Conservation (phyloP, 495 filamentous ascomycete species). For the Xylaria castorea region DNA sequence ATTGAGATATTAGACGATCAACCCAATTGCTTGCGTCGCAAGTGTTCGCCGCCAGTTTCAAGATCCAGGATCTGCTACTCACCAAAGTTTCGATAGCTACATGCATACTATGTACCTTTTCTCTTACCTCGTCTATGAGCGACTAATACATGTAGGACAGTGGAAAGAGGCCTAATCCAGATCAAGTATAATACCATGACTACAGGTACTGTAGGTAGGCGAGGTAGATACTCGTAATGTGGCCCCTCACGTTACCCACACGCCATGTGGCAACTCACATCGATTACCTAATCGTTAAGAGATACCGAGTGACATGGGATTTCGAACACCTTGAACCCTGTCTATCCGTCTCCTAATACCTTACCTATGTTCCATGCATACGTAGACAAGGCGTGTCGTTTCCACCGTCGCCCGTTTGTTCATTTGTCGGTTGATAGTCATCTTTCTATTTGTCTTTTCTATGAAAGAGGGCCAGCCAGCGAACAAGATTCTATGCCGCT, state of each 20-base stretch:
- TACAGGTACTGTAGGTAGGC: background rate
- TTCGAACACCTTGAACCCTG: conserved; percentile 7
- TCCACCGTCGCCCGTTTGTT: background rate
- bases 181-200: background rate
- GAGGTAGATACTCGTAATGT: background rate
- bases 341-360: background rate
- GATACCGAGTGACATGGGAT: conserved; percentile 1
- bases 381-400: conserved; percentile 12
- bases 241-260: conserved; percentile 12
- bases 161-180: no score
- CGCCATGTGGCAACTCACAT: background rate
- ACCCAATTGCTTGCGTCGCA: background rate
- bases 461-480: background rate
- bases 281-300: conserved; percentile 10
- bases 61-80: background rate
- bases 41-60: background rate
- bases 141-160: background rate
- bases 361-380: background rate
- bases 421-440: background rate
- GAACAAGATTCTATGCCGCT: background rate
- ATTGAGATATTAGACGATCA: background rate
- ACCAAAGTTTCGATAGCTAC: background rate
- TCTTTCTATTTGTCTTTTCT: background rate
- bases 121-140: background rate
- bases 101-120: background rate